A percentile compares a stretch with the other conserved stretches of the same genome.
Conservation (phyloP, 169 alveolate genomes). For the Plasmodium gallinaceum region DNA sequence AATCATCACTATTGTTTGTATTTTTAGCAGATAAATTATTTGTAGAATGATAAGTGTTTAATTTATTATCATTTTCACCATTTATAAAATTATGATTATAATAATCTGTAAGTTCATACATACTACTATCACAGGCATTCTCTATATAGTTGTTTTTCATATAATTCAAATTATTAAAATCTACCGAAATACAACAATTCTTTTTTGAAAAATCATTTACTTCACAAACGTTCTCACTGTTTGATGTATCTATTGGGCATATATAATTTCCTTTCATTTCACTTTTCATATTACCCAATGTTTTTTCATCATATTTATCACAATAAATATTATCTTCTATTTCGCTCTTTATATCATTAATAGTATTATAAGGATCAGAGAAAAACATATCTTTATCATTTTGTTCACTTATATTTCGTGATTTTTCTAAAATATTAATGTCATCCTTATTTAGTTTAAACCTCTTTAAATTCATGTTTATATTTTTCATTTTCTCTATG, state of each 20-base stretch:
- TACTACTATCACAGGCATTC: not conserved
- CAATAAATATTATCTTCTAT: constrained; percentile 2
- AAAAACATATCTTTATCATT: constrained; percentile 14
- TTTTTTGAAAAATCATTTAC: constrained; percentile 4
- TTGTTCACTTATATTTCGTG: not conserved
- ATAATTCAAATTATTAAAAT: constrained; percentile 17
- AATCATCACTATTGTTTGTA: not conserved
- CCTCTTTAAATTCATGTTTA: not conserved
- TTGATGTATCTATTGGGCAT: not conserved
- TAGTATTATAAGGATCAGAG: not conserved
- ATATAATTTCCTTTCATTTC: not conserved
- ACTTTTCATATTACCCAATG: constrained; percentile 11
- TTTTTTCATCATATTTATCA: constrained; percentile 6
- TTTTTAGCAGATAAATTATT: not conserved
- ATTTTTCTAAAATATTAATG: not conserved
- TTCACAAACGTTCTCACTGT: constrained; percentile 5
- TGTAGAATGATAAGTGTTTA: constrained; percentile 7
- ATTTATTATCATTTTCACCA: constrained; percentile 15
- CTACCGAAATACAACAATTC: not conserved
- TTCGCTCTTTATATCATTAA: not conserved
- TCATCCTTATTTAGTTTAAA: not conserved
- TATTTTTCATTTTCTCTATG: not conserved
- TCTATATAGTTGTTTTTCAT: constrained; percentile 15
- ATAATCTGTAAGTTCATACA: constrained; percentile 25
- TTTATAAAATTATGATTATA: constrained; percentile 18